phyloP scores from a whole-genome alignment of 352 stramenopile species.

The Pythium dissotocum region DNA sequence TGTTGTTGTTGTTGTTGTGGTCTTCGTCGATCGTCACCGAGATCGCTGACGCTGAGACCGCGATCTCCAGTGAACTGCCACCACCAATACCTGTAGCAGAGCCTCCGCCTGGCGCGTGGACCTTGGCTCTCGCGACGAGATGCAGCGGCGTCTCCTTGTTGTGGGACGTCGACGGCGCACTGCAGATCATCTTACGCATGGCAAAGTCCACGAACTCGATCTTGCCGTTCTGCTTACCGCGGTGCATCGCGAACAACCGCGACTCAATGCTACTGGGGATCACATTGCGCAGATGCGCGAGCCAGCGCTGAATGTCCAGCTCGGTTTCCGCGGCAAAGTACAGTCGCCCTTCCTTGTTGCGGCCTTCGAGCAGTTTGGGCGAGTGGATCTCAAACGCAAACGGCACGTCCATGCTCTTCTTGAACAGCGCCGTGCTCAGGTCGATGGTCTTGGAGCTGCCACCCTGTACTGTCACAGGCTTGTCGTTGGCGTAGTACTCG shows the following conservation, averaged over 20 bases:
- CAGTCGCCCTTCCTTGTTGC: slow-evolving; percentile 87
- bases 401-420: slow-evolving; percentile 77
- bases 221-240: slow-evolving; percentile 48
- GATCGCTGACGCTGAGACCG: slow-evolving; percentile 35
- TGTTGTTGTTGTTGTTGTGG: slow-evolving; percentile 25
- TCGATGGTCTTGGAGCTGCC: slow-evolving; percentile 61
- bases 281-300: slow-evolving; percentile 78
- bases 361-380: slow-evolving; percentile 73
- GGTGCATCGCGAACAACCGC: slow-evolving; percentile 81
- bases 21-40: slow-evolving; percentile 36
- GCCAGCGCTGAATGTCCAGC: slow-evolving; percentile 89
- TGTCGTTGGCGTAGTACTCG: slow-evolving; percentile 69
- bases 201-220: slow-evolving; percentile 72
- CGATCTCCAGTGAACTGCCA: slow-evolving; percentile 28
- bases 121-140: slow-evolving; percentile 40
- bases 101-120: background rate
- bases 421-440: slow-evolving; percentile 64
- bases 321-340: slow-evolving; percentile 87
- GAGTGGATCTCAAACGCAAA: slow-evolving; percentile 91
- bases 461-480: slow-evolving; percentile 38
- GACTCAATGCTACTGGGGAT: slow-evolving; percentile 74
- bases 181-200: slow-evolving; percentile 48
- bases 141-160: slow-evolving; percentile 67
- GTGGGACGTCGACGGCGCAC: slow-evolving; percentile 25
- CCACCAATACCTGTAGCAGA: background rate